These are phyloP conservation scores for Ampelocalamus luodianensis DNA, from an alignment of 176 grass and related monocot species.

Conservation along the genomic window DNA sequence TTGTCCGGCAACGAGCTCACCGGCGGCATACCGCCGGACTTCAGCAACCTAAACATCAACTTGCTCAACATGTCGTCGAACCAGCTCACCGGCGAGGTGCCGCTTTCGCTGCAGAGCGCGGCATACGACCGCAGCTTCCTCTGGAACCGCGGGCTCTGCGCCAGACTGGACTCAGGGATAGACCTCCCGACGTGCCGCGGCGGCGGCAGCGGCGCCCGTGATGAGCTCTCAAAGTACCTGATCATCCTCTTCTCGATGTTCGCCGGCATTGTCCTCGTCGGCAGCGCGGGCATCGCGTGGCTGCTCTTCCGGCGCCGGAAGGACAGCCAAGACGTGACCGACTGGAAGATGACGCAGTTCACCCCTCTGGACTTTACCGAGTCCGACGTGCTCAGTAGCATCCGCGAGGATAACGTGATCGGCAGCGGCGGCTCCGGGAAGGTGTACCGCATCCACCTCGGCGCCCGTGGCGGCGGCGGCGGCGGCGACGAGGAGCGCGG, in stretches of 20 bases:
- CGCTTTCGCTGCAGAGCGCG: constrained; percentile 44
- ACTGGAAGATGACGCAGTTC: constrained; percentile 78
- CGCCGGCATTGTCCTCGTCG: constrained; percentile 38
- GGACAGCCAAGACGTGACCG: constrained; percentile 39
- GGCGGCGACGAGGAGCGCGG: constrained; percentile 33
- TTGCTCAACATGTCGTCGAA: constrained; percentile 67
- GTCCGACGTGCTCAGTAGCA: constrained; percentile 52
- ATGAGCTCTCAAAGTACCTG: constrained; percentile 55
- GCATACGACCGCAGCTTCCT: constrained; percentile 73
- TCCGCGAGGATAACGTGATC: constrained; percentile 68
- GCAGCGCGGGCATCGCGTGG: constrained; percentile 48
- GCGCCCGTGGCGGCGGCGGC: not conserved
- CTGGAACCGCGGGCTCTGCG: constrained; percentile 66
- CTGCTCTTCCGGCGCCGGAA: constrained; percentile 49
- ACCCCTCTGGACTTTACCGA: constrained; percentile 56
- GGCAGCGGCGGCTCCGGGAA: constrained; percentile 72
- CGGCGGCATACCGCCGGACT: constrained; percentile 55
- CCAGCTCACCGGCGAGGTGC: constrained; percentile 71
- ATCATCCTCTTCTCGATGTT: constrained; percentile 52
- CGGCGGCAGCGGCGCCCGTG: not conserved
- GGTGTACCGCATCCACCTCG: constrained; percentile 66
- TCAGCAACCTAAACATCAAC: constrained; percentile 46
- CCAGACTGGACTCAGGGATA: constrained; percentile 12
- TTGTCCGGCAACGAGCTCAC: constrained; percentile 64
- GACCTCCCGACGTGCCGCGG: constrained; percentile 34